Conservation (phyloP, 1,284 basidiomycete species). For the Cryptococcus deneoformans region DNA sequence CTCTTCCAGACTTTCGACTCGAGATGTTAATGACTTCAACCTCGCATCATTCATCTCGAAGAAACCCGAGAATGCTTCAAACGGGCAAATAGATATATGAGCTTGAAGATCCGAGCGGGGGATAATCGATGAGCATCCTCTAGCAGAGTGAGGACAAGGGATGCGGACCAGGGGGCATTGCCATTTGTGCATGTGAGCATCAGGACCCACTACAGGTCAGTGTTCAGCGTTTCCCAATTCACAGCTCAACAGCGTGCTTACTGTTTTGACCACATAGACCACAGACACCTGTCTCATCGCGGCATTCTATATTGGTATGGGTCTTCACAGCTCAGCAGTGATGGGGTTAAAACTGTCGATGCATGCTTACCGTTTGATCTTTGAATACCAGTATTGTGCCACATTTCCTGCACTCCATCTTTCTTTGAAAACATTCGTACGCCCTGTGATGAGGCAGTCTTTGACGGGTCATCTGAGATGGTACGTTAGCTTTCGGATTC, state of each 20-base stretch:
- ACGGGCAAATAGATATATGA: slow-evolving; percentile 58
- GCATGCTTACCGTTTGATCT: slow-evolving; percentile 20
- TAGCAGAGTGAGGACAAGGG: slow-evolving; percentile 54
- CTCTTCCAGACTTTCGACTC: slow-evolving; percentile 57
- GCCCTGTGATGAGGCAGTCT: slow-evolving; percentile 36
- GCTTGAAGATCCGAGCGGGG: slow-evolving; percentile 50
- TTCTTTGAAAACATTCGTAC: slow-evolving; percentile 42
- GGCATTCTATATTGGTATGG: slow-evolving; percentile 3
- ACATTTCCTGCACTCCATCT: slow-evolving; percentile 38
- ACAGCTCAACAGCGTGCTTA: slow-evolving; percentile 4
- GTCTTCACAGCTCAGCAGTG: background rate
- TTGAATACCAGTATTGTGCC: slow-evolving; percentile 28
- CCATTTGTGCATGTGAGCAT: slow-evolving; percentile 28
- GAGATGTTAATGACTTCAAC: slow-evolving; percentile 47
- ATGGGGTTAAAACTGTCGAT: no score
- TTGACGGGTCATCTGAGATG: slow-evolving; percentile 32
- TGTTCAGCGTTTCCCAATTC: background rate
- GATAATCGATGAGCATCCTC: slow-evolving; percentile 61
- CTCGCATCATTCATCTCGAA: slow-evolving; percentile 55
- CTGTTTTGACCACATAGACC: slow-evolving; percentile 15
- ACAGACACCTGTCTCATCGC: slow-evolving; percentile 13
- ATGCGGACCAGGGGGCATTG: slow-evolving; percentile 45
- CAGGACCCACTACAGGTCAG: slow-evolving; percentile 13
- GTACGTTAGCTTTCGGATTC: no score
- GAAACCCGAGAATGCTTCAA: slow-evolving; percentile 62